Base-by-base conservation (phyloP, 306 rosid genomes). In the Medicago truncatula region DNA sequence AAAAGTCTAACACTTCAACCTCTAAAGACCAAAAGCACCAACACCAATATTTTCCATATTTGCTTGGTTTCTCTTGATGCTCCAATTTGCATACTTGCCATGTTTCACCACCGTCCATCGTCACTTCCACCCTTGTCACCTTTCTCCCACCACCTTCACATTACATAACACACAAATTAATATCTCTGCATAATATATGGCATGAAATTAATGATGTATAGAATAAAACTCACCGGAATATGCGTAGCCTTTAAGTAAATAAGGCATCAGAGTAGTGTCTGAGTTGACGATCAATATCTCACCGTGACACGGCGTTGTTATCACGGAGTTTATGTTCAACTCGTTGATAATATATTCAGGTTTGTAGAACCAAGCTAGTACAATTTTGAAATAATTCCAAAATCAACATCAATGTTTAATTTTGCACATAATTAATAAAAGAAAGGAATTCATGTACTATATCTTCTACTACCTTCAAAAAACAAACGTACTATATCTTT, bases 1-100 rank as follows among this genome's bases (percentile, higher is more conserved):
- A 67, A 1, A 93, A 66, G 76, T 87, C 85, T 28, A 88, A 74
- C 23, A 93, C 89, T 71, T 91, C 94, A 4, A 91, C 88, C 54
- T 91, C 98, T 72, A 93, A 67, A 0, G 87, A 88, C 98, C 98
- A 93, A 75, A 93, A 91, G 70, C 98, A 91, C 98, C 98, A 91
- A 76, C 98, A 93, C 97, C 97, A 93, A 77, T 84, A 84, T 57
- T 91, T 93, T 0, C 98, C 98, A 23, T 83, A 88, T 62, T 85
- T 93, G 86, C 58, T 93, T 0, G 92, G 86, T 68, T 88, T 93
- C 82, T 91, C 98, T 0, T 66, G 81, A 74, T 86, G 88, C 20
- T 91, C 97, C 82, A 89, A 38, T 4, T 17, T 36, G 82, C 92
- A 76, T 85, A 91, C 82, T 0, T 56, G 81, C 98, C 98, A 93